Percentiles rank a stretch among this genome's conserved stretches.
Conservation (phyloP, 108 stramenopile species). For the Licmophora abbreviata region DNA sequence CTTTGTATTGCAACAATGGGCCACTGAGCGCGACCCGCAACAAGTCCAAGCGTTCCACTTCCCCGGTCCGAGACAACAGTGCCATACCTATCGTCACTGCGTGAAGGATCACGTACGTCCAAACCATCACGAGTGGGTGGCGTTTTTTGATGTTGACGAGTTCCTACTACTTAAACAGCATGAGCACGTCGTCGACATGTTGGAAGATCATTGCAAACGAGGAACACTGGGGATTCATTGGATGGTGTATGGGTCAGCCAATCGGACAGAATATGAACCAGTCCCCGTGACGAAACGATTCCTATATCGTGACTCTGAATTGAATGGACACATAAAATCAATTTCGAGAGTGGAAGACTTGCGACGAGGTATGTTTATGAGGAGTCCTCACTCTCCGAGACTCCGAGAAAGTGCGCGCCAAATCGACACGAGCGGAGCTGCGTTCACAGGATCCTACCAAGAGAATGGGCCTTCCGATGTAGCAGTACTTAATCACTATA, state of each 20-base stretch:
- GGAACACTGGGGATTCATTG: constrained; percentile 39
- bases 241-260: constrained; percentile 30
- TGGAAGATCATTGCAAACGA: constrained; percentile 22
- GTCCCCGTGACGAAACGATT: constrained; percentile 50
- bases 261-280: constrained; percentile 28
- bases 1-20: constrained; percentile 33
- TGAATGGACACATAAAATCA: constrained; percentile 4
- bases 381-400: not conserved
- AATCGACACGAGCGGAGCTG: not conserved
- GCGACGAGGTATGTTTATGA: not conserved
- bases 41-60: too few species aligned
- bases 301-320: constrained; percentile 17
- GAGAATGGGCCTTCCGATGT: constrained; percentile 29
- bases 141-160: constrained; percentile 31
- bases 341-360: not conserved
- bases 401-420: not conserved
- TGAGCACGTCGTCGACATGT: constrained; percentile 16
- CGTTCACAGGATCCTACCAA: constrained; percentile 4
- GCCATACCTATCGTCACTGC: constrained; percentile 21
- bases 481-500: constrained; percentile 31
- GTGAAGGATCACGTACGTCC: constrained; percentile 6
- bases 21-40: too few species aligned
- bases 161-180: constrained; percentile 25
- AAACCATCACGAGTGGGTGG: constrained; percentile 18
- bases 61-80: constrained; percentile 25